phyloP scores from a whole-genome alignment of 2,329 filamentous ascomycete genomes.

The Botrytis pseudocinerea region DNA sequence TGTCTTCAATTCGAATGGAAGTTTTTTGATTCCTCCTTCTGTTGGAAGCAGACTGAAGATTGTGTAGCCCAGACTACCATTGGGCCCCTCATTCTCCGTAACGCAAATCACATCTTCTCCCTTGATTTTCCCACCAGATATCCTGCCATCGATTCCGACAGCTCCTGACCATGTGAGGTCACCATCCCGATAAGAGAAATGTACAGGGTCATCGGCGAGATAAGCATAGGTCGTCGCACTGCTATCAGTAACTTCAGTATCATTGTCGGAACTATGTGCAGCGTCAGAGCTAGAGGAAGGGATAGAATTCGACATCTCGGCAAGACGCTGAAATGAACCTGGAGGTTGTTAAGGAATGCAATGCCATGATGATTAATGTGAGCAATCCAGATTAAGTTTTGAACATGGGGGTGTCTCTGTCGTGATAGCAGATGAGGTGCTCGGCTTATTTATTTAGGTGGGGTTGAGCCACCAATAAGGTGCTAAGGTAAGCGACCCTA shows the following conservation, averaged over 20 bases:
- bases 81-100: constrained; percentile 25
- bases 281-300: constrained; percentile 24
- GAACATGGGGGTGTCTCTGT: constrained; percentile 11
- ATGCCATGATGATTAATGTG: constrained; percentile 11
- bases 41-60: constrained; percentile 44
- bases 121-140: constrained; percentile 30
- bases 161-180: constrained; percentile 24
- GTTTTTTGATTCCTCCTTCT: constrained; percentile 28
- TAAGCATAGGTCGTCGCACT: constrained; percentile 24
- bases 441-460: constrained; percentile 7
- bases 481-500: not conserved
- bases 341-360: not conserved
- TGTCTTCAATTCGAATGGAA: constrained; percentile 37
- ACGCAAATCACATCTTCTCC: constrained; percentile 42
- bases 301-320: constrained; percentile 19
- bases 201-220: constrained; percentile 20
- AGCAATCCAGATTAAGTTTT: not conserved
- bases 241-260: constrained; percentile 24
- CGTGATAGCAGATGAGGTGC: constrained; percentile 13
- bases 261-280: constrained; percentile 20
- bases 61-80: constrained; percentile 35
- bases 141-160: constrained; percentile 6
- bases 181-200: constrained; percentile 29
- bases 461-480: not conserved
- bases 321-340: not conserved